Conservation (phyloP, 352 stramenopile species). For the Blastocystis hominis region DNA sequence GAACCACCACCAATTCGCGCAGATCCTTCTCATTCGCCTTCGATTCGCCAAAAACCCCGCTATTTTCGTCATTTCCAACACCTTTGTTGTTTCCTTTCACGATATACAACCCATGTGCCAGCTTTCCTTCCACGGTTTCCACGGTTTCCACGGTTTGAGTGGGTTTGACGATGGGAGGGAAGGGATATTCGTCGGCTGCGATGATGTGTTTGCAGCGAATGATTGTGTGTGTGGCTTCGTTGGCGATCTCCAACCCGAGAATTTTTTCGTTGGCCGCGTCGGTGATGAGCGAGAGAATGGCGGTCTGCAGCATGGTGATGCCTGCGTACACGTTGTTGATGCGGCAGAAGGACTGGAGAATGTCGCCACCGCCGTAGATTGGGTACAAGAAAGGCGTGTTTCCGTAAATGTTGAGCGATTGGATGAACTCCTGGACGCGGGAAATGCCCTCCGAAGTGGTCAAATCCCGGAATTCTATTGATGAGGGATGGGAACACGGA, state of each 20-base stretch:
- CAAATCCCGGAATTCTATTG: neutral
- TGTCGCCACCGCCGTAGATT: slow-evolving; percentile 28
- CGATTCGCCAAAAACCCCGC: neutral
- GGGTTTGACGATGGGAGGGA: neutral
- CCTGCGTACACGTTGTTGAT: slow-evolving; percentile 52
- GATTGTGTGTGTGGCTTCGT: slow-evolving; percentile 24
- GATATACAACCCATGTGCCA: slow-evolving; percentile 23
- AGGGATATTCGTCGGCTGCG: slow-evolving; percentile 19
- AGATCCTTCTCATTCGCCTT: neutral
- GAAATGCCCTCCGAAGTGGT: slow-evolving; percentile 3
- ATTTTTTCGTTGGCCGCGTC: neutral
- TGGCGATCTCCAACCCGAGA: neutral
- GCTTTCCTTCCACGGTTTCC: neutral
- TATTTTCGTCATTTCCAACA: neutral
- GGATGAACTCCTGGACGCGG: slow-evolving; percentile 47
- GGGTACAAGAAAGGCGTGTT: slow-evolving; percentile 40
- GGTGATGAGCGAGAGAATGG: neutral
- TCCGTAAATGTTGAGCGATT: slow-evolving; percentile 27
- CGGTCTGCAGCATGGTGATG: slow-evolving; percentile 35
- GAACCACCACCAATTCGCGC: slow-evolving; percentile 27
- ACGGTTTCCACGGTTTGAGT: neutral
- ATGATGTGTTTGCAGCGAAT: slow-evolving; percentile 48
- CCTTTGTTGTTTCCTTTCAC: neutral
- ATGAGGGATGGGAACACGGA: neutral
- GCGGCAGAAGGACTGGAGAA: slow-evolving; percentile 47